These are phyloP conservation scores for Neurospora crassa DNA, from an alignment of 2,329 filamentous ascomycete species.

Conservation along the genomic window DNA sequence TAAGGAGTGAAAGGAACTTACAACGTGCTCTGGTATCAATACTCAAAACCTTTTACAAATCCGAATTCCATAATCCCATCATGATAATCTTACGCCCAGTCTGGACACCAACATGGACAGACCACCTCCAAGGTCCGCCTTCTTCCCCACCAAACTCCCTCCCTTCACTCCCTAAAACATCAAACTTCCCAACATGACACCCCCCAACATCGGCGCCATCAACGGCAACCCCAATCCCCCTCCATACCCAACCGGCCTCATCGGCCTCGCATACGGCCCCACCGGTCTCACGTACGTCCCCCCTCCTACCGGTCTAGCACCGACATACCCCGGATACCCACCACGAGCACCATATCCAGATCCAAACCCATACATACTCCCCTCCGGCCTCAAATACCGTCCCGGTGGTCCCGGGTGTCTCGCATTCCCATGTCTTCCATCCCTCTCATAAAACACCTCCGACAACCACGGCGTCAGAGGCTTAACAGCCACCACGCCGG, in stretches of 20 bases:
- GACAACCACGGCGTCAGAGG: conserved; percentile 18
- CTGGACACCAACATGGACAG: neutral
- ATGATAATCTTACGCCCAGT: neutral
- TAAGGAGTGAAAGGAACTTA: neutral
- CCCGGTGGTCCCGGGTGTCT: conserved; percentile 30
- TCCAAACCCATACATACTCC: conserved; percentile 27
- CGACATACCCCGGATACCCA: conserved; percentile 24
- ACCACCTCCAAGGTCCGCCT: no score
- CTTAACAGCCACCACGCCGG: conserved; percentile 11
- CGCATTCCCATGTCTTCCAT: neutral
- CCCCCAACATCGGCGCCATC: conserved; percentile 35
- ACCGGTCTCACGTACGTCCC: conserved; percentile 38
- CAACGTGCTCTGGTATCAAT: neutral
- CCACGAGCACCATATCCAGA: conserved; percentile 16
- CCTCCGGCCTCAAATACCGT: conserved; percentile 28
- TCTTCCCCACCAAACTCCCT: conserved; percentile 1
- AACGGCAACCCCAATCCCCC: conserved; percentile 34
- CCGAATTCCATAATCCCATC: neutral
- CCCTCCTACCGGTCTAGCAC: conserved; percentile 10
- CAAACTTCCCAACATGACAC: conserved; percentile 35
- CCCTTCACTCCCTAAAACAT: conserved; percentile 5
- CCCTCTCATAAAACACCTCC: conserved; percentile 19
- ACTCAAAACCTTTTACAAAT: neutral
- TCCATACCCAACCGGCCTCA: conserved; percentile 28
- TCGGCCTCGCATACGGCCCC: conserved; percentile 35